These are phyloP conservation scores for Sarocladium oryzae DNA, from an alignment of 2,329 filamentous ascomycete genomes.

Conservation along the genomic window DNA sequence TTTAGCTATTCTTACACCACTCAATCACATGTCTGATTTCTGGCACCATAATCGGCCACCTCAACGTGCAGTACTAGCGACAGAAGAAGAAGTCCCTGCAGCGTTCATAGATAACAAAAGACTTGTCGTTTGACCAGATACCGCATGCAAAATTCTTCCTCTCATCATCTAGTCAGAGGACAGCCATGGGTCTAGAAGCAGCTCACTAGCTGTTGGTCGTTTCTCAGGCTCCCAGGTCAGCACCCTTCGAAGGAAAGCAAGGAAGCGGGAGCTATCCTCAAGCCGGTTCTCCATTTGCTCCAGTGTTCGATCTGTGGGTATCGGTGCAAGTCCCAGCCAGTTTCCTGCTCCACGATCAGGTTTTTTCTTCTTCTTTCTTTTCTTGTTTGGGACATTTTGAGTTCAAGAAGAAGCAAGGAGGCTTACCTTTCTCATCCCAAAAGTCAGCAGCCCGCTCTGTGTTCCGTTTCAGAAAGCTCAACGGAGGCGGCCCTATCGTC, in stretches of 20 bases:
- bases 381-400: too few relatives aligned
- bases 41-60: too few relatives aligned
- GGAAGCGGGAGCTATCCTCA: neutral
- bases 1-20: too few relatives aligned
- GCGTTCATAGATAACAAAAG: too few relatives aligned
- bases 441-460: neutral
- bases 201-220: conserved; percentile 2
- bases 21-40: too few relatives aligned
- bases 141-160: neutral
- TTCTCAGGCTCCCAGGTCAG: conserved; percentile 5
- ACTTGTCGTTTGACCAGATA: too few relatives aligned
- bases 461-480: neutral
- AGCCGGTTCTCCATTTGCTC: neutral
- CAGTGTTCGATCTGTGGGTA: neutral
- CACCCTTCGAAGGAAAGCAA: neutral
- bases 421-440: conserved; percentile 4
- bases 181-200: conserved; percentile 1
- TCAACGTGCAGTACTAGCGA: too few relatives aligned
- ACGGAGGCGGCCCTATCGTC: neutral
- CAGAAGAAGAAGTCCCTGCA: too few relatives aligned
- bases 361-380: neutral
- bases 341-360: neutral
- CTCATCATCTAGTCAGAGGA: neutral
- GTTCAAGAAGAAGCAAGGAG: too few relatives aligned
- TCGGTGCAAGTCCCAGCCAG: neutral